These are phyloP conservation scores for Parafenestella ontariensis DNA, from an alignment of 2,329 filamentous ascomycete species.

Conservation along the genomic window DNA sequence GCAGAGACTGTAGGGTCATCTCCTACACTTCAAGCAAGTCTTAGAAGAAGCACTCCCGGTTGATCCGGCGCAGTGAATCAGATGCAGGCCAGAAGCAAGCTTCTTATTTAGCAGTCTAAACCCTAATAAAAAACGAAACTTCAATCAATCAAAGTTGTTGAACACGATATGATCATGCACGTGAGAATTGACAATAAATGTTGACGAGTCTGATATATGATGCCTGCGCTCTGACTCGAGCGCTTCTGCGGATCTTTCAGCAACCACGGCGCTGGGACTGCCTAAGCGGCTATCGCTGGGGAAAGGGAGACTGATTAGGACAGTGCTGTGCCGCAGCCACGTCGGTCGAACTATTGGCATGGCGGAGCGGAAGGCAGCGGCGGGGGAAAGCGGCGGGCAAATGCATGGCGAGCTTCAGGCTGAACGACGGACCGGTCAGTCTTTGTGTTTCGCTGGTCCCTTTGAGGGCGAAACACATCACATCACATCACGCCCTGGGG, in stretches of 20 bases:
- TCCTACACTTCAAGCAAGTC: conserved; percentile 60
- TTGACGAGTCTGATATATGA: not conserved
- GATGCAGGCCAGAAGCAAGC: conserved; percentile 60
- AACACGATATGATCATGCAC: not conserved
- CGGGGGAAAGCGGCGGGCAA: conserved; percentile 3
- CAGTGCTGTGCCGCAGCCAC: conserved; percentile 12
- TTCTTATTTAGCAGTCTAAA: conserved; percentile 48
- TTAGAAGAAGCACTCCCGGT: conserved; percentile 46
- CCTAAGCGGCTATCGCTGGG: conserved; percentile 4
- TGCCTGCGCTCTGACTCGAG: not conserved
- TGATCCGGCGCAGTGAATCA: conserved; percentile 52
- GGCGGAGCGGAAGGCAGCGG: conserved; percentile 10
- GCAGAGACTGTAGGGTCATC: conserved; percentile 59
- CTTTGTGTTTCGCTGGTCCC: conserved; percentile 5
- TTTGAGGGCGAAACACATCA: conserved; percentile 11
- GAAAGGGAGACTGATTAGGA: not conserved
- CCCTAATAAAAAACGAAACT: conserved; percentile 46
- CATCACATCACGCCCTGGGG: conserved; percentile 1
- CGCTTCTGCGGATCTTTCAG: not conserved
- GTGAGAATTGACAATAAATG: not conserved
- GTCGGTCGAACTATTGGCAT: conserved; percentile 6
- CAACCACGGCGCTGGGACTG: conserved; percentile 8
- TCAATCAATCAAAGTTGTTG: conserved; percentile 5
- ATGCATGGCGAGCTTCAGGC: conserved; percentile 2
- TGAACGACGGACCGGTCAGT: not conserved